These are phyloP conservation scores for Dothistroma pini DNA, from an alignment of 2,329 filamentous ascomycete genomes.

Conservation along the genomic window DNA sequence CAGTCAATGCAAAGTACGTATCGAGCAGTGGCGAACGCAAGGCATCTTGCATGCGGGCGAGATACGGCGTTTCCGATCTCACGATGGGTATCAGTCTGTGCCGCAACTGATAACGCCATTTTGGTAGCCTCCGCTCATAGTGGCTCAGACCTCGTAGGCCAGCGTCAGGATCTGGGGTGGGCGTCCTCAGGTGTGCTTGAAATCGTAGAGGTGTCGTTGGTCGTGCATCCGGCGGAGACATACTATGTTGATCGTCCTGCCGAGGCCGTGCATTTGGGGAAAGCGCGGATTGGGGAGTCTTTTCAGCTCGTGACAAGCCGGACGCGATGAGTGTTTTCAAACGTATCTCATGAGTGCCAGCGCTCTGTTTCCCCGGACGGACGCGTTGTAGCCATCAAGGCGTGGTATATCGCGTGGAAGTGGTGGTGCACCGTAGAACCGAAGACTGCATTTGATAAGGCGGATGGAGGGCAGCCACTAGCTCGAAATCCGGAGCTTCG, in stretches of 20 bases:
- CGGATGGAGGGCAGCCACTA: not conserved
- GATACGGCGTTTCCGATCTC: slow-evolving; percentile 91
- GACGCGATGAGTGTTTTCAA: not conserved
- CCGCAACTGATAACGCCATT: slow-evolving; percentile 84
- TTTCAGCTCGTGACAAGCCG: slow-evolving; percentile 5
- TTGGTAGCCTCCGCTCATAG: slow-evolving; percentile 64
- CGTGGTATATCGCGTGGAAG: not conserved
- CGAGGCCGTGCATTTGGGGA: slow-evolving; percentile 18
- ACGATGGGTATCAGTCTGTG: slow-evolving; percentile 80
- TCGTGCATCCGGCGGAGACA: slow-evolving; percentile 16
- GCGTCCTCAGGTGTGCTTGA: slow-evolving; percentile 28
- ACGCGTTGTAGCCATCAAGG: not conserved
- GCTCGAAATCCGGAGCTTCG: not conserved
- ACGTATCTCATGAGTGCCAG: not conserved
- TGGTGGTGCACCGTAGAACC: not conserved
- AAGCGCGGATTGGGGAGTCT: not conserved
- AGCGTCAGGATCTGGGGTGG: slow-evolving; percentile 55
- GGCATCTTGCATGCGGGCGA: slow-evolving; percentile 78
- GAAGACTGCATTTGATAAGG: not conserved
- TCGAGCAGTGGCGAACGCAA: slow-evolving; percentile 81
- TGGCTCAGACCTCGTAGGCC: slow-evolving; percentile 73
- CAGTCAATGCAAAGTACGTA: slow-evolving; percentile 94
- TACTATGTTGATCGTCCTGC: slow-evolving; percentile 14
- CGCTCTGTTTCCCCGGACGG: not conserved
- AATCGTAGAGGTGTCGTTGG: slow-evolving; percentile 18